A percentile compares a stretch with the other conserved stretches of the same genome.
These are phyloP conservation scores for Monascus ruber DNA, from an alignment of 2,329 filamentous ascomycete species.

Conservation along the genomic window DNA sequence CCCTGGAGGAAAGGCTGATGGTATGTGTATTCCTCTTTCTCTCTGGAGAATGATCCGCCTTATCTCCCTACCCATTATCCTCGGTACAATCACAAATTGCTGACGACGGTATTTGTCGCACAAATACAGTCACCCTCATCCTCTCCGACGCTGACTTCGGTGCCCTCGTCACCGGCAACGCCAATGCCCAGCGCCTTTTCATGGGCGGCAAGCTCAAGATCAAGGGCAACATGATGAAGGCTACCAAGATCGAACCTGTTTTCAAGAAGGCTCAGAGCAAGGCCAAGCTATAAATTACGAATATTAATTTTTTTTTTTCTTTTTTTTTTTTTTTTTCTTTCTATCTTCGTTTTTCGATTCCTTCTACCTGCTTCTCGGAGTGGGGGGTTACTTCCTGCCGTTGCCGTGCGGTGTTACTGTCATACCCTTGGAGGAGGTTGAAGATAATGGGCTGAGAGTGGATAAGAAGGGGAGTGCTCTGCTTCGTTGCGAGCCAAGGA, in stretches of 20 bases:
- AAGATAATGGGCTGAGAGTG: too few relatives aligned
- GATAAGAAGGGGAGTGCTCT: too few relatives aligned
- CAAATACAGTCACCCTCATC: constrained; percentile 59
- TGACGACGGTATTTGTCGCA: neutral
- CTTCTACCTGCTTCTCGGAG: neutral
- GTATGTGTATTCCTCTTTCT: constrained; percentile 38
- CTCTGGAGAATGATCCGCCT: neutral
- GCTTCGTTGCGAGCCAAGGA: too few relatives aligned
- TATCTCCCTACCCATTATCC: too few relatives aligned
- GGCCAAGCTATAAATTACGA: constrained; percentile 60
- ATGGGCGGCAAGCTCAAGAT: constrained; percentile 99
- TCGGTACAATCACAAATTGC: too few relatives aligned
- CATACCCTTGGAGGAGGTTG: too few relatives aligned
- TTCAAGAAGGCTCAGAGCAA: constrained; percentile 76
- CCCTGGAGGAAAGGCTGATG: constrained; percentile 65
- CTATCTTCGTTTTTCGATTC: neutral
- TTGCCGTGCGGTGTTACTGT: too few relatives aligned
- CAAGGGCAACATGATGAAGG: constrained; percentile 96
- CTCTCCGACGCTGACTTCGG: constrained; percentile 81
- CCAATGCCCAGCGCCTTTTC: constrained; percentile 88
- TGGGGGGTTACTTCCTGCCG: neutral
- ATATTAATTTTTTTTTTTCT: neutral
- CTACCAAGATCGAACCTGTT: constrained; percentile 89
- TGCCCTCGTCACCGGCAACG: constrained; percentile 72
- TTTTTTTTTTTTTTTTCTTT: neutral